Evolutionary conservation across 2,329 filamentous ascomycete genomes (phyloP).

Genomic region (Apiospora aurea): DNA sequence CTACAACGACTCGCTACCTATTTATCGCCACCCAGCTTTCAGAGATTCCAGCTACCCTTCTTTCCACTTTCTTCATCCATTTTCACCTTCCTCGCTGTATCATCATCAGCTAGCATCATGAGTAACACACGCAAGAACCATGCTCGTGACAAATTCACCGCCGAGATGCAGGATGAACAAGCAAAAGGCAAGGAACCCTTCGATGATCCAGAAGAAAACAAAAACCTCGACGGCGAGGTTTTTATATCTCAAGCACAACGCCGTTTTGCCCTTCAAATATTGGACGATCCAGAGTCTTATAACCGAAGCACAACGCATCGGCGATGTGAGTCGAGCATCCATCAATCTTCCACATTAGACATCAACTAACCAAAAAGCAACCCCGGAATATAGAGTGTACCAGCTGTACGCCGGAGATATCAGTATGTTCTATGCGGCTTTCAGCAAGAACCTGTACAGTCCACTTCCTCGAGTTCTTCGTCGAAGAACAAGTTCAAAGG

Average conservation of each 20-base stretch:
- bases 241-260: background rate
- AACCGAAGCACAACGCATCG: constrained; percentile 1
- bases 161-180: constrained; percentile 7
- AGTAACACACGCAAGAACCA: background rate
- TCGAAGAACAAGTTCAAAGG: no score
- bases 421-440: background rate
- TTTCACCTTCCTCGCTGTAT: background rate
- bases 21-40: background rate
- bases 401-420: background rate
- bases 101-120: background rate
- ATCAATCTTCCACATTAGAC: background rate
- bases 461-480: background rate
- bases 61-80: background rate
- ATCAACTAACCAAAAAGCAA: background rate
- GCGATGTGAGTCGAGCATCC: constrained; percentile 1
- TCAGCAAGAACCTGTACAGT: background rate
- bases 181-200: background rate
- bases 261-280: background rate
- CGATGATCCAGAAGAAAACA: background rate
- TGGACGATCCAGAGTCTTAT: constrained; percentile 1
- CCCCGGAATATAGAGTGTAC: background rate
- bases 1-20: background rate
- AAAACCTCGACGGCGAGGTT: background rate
- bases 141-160: background rate
- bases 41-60: background rate